Evolutionary conservation across 495 filamentous ascomycete genomes (phyloP).

Genomic region (Talaromyces stipitatus): DNA sequence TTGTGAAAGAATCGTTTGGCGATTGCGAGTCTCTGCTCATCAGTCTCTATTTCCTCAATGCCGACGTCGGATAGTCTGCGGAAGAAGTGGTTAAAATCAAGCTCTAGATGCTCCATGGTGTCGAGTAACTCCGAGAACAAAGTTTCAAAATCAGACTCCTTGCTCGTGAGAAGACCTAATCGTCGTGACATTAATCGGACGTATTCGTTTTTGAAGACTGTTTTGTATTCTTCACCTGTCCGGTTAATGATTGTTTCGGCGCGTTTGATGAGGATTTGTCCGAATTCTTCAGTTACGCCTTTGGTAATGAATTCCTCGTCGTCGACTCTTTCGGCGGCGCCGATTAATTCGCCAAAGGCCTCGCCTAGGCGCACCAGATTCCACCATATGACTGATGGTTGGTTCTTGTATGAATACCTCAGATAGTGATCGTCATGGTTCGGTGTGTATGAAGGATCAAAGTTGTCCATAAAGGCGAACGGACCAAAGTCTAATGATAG

Average conservation of each 20-base stretch:
- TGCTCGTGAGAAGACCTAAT: constrained; percentile 60
- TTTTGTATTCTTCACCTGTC: constrained; percentile 76
- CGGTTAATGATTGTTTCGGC: constrained; percentile 75
- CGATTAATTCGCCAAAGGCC: constrained; percentile 81
- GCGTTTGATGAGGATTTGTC: constrained; percentile 61
- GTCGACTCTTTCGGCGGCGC: constrained; percentile 61
- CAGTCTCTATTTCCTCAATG: constrained; percentile 50
- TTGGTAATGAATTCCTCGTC: constrained; percentile 57
- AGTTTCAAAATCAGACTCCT: constrained; percentile 65
- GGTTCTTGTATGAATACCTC: constrained; percentile 87
- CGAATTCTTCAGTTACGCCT: constrained; percentile 61
- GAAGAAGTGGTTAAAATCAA: constrained; percentile 94
- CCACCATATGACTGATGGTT: constrained; percentile 97
- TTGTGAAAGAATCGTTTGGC: constrained; percentile 65
- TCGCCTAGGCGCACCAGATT: constrained; percentile 91
- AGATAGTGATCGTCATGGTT: constrained; percentile 91
- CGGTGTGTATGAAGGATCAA: constrained; percentile 89
- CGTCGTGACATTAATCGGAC: constrained; percentile 69
- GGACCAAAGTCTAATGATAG: constrained; percentile 90
- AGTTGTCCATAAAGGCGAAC: constrained; percentile 94
- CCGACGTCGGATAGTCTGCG: constrained; percentile 56
- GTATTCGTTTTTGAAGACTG: constrained; percentile 80
- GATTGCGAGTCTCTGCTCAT: constrained; percentile 46
- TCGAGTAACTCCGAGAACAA: constrained; percentile 78
- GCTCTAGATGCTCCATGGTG: constrained; percentile 63